These are phyloP conservation scores for Mucor piriformis DNA, from an alignment of 371 early-diverging fungal species.

Conservation along the genomic window DNA sequence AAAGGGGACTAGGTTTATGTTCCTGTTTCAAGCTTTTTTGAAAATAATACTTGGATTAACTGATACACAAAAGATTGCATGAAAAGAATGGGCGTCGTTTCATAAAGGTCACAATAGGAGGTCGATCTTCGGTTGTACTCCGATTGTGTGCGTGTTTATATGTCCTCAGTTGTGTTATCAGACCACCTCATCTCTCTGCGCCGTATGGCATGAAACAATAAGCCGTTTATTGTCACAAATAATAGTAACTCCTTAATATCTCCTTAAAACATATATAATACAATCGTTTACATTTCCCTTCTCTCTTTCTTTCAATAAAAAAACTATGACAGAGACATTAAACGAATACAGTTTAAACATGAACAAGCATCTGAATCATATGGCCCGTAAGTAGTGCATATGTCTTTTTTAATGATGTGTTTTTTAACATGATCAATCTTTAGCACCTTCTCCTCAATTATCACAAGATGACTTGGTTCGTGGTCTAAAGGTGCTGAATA, in stretches of 20 bases:
- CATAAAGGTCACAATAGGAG: too few species aligned
- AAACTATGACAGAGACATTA: neutral
- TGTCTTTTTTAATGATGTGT: too few species aligned
- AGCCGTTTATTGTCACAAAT: constrained; percentile 5
- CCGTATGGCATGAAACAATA: constrained; percentile 6
- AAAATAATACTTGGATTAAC: too few species aligned
- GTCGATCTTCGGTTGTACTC: too few species aligned
- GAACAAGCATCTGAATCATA: neutral
- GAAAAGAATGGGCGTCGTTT: too few species aligned
- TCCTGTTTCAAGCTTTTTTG: too few species aligned
- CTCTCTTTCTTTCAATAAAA: neutral
- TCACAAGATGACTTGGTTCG: constrained; percentile 17
- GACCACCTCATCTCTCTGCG: neutral
- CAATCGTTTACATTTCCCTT: neutral
- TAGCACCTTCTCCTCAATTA: constrained; percentile 19
- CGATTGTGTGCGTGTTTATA: too few species aligned
- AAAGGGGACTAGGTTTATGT: too few species aligned
- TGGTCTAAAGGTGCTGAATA: neutral
- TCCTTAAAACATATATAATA: neutral
- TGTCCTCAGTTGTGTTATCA: too few species aligned
- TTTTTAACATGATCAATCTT: too few species aligned
- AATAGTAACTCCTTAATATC: neutral
- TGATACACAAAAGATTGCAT: too few species aligned
- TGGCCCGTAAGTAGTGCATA: constrained; percentile 7
- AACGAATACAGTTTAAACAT: neutral